A percentile compares a stretch with the other conserved stretches of the same genome.
Evolutionary conservation across 1,284 basidiomycete genomes (phyloP).

Genomic region (Vanrija sp.): DNA sequence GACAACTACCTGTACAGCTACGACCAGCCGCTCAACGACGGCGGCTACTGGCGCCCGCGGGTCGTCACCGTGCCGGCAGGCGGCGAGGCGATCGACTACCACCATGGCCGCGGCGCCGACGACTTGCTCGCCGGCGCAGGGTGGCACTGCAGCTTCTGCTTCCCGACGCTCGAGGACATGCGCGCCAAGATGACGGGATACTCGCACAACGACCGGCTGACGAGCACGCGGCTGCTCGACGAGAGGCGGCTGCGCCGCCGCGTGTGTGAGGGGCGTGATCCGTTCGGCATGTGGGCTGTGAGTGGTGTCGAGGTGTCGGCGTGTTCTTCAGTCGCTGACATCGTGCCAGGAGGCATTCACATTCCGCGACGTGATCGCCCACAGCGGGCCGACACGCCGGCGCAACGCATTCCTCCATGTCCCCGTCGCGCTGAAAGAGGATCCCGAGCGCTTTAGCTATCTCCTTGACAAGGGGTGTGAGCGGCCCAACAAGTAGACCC

Average conservation of each 20-base stretch:
- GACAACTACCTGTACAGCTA: constrained; percentile 65
- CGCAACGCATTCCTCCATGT: constrained; percentile 11
- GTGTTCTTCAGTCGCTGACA: neutral
- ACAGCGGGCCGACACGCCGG: neutral
- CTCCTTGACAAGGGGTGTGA: constrained; percentile 25
- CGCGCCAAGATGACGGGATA: constrained; percentile 31
- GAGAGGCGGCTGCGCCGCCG: constrained; percentile 10
- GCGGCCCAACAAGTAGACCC: neutral
- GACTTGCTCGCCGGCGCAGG: constrained; percentile 60
- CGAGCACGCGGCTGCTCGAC: constrained; percentile 11
- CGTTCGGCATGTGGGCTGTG: constrained; percentile 33
- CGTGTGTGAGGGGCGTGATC: constrained; percentile 27
- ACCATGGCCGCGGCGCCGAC: constrained; percentile 48
- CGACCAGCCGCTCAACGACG: constrained; percentile 55
- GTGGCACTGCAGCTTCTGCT: constrained; percentile 49
- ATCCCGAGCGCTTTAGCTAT: constrained; percentile 21
- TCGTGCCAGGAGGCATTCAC: constrained; percentile 26
- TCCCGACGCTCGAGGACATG: constrained; percentile 27
- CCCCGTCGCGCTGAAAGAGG: constrained; percentile 18
- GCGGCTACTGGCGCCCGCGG: constrained; percentile 55
- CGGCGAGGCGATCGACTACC: constrained; percentile 12
- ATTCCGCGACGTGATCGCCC: constrained; percentile 23
- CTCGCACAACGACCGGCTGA: constrained; percentile 30
- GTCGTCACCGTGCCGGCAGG: neutral
- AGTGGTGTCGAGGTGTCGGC: constrained; percentile 10